Conservation (phyloP, 257 asterid species). For the Ophiorrhiza pumila region DNA sequence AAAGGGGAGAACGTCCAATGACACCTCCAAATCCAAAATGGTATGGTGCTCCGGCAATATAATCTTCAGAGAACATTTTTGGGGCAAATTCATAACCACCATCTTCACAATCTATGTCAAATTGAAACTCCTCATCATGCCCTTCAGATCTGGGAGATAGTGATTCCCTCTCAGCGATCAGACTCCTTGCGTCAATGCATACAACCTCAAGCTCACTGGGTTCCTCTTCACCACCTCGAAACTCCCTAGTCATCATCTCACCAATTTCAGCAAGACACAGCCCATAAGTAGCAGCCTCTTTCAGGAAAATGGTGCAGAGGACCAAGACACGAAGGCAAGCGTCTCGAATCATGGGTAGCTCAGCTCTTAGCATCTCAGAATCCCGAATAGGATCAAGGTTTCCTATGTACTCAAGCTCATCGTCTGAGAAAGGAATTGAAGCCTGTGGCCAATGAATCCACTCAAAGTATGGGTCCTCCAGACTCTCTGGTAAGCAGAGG, state of each 20-base stretch:
- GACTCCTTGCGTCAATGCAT: conserved; percentile 79
- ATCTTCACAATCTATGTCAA: conserved; percentile 81
- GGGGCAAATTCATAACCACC: conserved; percentile 29
- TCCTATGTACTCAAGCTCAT: conserved; percentile 75
- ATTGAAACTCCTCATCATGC: conserved; percentile 52
- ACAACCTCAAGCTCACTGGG: conserved; percentile 92
- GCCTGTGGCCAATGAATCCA: conserved; percentile 99
- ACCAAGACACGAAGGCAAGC: conserved; percentile 81
- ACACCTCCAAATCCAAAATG: conserved; percentile 52
- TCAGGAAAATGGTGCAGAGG: conserved; percentile 76
- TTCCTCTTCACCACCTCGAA: conserved; percentile 84
- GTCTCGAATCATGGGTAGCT: conserved; percentile 91
- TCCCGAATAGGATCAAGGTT: conserved; percentile 73
- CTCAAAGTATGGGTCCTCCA: conserved; percentile 96
- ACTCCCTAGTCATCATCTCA: conserved; percentile 95
- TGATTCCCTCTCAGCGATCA: conserved; percentile 48
- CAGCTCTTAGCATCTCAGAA: conserved; percentile 67
- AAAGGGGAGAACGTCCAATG: conserved; percentile 53
- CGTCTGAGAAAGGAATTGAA: conserved; percentile 91
- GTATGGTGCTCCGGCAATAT: conserved; percentile 32
- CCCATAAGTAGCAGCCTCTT: conserved; percentile 79
- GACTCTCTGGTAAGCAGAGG: conserved; percentile 85
- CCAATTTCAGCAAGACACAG: conserved; percentile 96
- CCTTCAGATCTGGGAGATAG: conserved; percentile 46
- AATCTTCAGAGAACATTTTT: conserved; percentile 38